phyloP scores from a whole-genome alignment of 2,329 filamentous ascomycete genomes.

The Fusarium sp. region DNA sequence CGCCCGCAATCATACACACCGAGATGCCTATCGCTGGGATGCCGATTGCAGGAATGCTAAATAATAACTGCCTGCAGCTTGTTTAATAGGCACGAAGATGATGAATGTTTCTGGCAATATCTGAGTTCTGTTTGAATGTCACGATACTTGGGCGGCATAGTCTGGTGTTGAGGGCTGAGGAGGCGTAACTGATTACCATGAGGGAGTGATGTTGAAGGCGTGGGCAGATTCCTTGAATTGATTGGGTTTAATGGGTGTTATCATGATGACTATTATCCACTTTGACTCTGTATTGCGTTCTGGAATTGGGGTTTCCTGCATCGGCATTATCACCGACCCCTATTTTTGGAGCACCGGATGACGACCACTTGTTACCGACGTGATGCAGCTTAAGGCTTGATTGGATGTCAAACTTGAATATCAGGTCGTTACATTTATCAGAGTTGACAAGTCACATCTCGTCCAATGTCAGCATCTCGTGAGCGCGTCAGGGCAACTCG shows the following conservation, averaged over 20 bases:
- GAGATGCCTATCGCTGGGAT: slow-evolving; percentile 39
- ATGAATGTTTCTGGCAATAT: background rate
- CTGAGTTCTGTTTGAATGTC: background rate
- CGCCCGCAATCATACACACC: slow-evolving; percentile 21
- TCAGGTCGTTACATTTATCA: background rate
- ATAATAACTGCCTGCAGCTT: slow-evolving; percentile 24
- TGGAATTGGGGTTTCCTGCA: background rate
- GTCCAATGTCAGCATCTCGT: background rate
- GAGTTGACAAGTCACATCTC: background rate
- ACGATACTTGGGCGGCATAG: background rate
- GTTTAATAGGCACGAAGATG: background rate
- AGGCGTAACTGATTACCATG: background rate
- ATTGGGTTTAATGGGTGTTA: background rate
- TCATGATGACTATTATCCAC: background rate
- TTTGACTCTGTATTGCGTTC: background rate
- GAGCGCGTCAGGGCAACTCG: background rate
- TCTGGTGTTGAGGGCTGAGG: background rate
- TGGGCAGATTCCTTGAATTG: background rate
- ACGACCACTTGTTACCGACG: background rate
- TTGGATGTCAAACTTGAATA: background rate
- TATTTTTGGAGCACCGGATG: background rate
- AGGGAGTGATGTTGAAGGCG: background rate
- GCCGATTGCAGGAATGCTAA: slow-evolving; percentile 19
- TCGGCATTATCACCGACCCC: background rate
- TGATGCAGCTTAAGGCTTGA: background rate